These are phyloP conservation scores for Sphenostylis stenocarpa DNA, from an alignment of 306 rosid species.

Conservation along the genomic window DNA sequence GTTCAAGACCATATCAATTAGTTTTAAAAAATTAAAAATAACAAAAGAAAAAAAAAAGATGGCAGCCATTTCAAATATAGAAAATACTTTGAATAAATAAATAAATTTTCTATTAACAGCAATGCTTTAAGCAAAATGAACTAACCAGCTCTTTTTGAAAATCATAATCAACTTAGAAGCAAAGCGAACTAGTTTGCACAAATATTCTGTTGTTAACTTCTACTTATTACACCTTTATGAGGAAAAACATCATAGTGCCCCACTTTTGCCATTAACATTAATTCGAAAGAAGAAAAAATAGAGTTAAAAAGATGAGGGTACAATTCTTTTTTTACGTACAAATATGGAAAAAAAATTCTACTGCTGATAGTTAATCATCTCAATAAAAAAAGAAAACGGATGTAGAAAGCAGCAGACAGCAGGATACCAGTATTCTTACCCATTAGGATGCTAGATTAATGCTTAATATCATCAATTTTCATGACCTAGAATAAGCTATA, in stretches of 20 bases:
- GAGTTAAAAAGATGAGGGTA: background rate
- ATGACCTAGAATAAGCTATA: background rate
- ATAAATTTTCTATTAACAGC: conserved; percentile 8
- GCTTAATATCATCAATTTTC: background rate
- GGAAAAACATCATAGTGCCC: conserved; percentile 1
- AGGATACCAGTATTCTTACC: background rate
- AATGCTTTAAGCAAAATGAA: background rate
- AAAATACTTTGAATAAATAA: conserved; percentile 13
- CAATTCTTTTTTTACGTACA: background rate
- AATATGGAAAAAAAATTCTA: background rate
- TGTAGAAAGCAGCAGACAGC: conserved; percentile 6
- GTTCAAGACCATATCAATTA: conserved; percentile 27
- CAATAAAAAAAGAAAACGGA: background rate
- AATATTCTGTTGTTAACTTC: conserved; percentile 10
- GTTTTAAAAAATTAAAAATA: background rate
- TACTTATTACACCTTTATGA: background rate
- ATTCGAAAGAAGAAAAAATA: background rate
- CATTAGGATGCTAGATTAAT: background rate
- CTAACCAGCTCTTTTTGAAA: background rate
- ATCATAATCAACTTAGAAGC: conserved; percentile 1
- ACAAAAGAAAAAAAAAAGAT: background rate
- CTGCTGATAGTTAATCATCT: background rate
- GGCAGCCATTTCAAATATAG: conserved; percentile 11
- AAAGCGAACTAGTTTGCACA: background rate
- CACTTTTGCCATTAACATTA: background rate